phyloP scores from a whole-genome alignment of 257 asterid species.

The Avicennia marina region DNA sequence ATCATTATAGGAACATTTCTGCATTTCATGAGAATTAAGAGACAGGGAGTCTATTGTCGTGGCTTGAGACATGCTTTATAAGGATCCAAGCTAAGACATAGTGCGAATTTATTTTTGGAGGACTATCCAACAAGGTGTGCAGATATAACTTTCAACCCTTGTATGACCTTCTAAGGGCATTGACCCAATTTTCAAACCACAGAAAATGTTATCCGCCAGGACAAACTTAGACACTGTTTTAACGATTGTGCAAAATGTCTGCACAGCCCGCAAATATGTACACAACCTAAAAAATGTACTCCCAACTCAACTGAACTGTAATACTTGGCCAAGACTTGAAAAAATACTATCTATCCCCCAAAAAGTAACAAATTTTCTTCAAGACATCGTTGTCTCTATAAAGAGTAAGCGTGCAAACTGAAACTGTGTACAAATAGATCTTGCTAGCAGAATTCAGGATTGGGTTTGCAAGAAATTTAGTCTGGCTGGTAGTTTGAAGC shows the following conservation, averaged over 20 bases:
- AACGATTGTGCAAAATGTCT: no score
- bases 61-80: no score
- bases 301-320: not conserved
- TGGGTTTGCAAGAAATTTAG: not conserved
- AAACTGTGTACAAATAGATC: not conserved
- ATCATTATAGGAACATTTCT: not conserved
- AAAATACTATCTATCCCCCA: no score
- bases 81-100: no score
- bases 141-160: no score
- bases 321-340: not conserved
- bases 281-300: not conserved
- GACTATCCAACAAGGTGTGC: no score
- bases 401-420: no score
- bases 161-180: no score
- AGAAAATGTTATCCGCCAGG: not conserved
- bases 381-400: not conserved
- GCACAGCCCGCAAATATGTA: not conserved
- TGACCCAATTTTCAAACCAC: no score
- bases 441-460: not conserved
- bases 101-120: no score
- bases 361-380: not conserved
- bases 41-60: no score
- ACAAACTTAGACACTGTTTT: not conserved
- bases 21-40: not conserved
- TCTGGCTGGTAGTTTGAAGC: slow-evolving; percentile 57